Evolutionary conservation across 2,329 filamentous ascomycete genomes (phyloP), one percentile per base, ranked within the genome.

Genomic region (Atkinsonella hypoxylon): DNA sequence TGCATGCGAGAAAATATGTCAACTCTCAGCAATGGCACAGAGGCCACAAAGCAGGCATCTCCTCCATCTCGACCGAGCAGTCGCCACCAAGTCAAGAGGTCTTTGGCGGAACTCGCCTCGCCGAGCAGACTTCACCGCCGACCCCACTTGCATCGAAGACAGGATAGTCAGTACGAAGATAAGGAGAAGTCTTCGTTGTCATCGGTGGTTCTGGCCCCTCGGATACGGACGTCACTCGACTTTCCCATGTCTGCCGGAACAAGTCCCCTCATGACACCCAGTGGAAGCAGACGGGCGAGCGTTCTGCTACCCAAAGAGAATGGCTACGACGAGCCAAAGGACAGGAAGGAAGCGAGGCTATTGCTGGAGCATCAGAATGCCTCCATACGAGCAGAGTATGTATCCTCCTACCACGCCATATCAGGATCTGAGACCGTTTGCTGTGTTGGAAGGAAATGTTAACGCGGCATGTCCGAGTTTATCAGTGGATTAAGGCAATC

Each of bases 21-120:
- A 41, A 51, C 54, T 45, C 51, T 50, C 22, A 32, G 45, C 43
- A 41, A 36, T 18, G 47, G 47, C 36, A 22, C 40, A 41, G 50
- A 49, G n/a, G 47, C 36, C n/a, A 18, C 26, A n/a, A 22, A 47
- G 34, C 52, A 45, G 34, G 2, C 46, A 12, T 38, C 40, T 40
- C 32, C 42, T 15, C 43, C 56, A 22, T 42, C 54, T 30, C 59
- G 58, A 49, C 55, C 59, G 26, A 58, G 57, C 60, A 57, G 60
- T 63, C 72, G 71, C 52, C 78, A 79, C 57, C 75, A 77, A 57
- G 68, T 79, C 53, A 75, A 71, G 53, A 73, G 76, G 34, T 82
- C 79, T 45, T 71, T 80, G 52, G 74, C 73, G 43, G 77, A 80
- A 55, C 58, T 78, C 48, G 68, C 75, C 22, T 70, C 73, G 36